These are phyloP conservation scores for Penicillium glabrum DNA, from an alignment of 2,329 filamentous ascomycete genomes.

Conservation along the genomic window DNA sequence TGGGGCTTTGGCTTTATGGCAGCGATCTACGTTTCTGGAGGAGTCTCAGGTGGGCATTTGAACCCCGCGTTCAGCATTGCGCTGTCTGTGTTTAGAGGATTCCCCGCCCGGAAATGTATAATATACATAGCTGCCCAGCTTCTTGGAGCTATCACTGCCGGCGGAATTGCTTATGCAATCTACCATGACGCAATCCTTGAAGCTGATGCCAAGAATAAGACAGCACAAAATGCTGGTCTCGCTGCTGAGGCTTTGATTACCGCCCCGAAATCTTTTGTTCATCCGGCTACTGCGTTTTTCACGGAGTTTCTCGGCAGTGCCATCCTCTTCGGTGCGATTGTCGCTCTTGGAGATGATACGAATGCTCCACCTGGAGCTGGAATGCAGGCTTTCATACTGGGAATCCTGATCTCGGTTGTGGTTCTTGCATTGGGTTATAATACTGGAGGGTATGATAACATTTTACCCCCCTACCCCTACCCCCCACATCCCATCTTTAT, in stretches of 20 bases:
- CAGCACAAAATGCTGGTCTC: constrained; percentile 16
- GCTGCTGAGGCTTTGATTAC: constrained; percentile 28
- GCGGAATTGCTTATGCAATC: constrained; percentile 34
- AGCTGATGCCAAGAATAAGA: constrained; percentile 11
- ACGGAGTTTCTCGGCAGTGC: constrained; percentile 38
- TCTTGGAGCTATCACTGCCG: constrained; percentile 35
- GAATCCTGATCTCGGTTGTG: constrained; percentile 15
- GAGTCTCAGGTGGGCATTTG: constrained; percentile 50
- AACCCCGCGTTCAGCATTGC: constrained; percentile 48
- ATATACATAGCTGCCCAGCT: constrained; percentile 36
- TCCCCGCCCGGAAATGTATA: constrained; percentile 29
- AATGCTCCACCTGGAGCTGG: constrained; percentile 47
- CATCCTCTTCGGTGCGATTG: constrained; percentile 31
- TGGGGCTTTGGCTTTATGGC: constrained; percentile 37
- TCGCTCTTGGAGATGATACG: constrained; percentile 43
- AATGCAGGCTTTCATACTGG: constrained; percentile 36
- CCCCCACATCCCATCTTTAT: background rate
- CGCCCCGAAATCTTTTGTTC: constrained; percentile 3
- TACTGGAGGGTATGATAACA: constrained; percentile 30
- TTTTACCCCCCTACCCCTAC: too few relatives aligned
- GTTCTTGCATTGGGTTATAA: constrained; percentile 33
- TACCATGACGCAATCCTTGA: constrained; percentile 37
- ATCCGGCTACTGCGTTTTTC: constrained; percentile 32
- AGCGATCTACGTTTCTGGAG: constrained; percentile 48
- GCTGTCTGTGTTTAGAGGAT: constrained; percentile 35